phyloP scores from a whole-genome alignment of 164 flowering plant species.

The Brasenia schreberi region DNA sequence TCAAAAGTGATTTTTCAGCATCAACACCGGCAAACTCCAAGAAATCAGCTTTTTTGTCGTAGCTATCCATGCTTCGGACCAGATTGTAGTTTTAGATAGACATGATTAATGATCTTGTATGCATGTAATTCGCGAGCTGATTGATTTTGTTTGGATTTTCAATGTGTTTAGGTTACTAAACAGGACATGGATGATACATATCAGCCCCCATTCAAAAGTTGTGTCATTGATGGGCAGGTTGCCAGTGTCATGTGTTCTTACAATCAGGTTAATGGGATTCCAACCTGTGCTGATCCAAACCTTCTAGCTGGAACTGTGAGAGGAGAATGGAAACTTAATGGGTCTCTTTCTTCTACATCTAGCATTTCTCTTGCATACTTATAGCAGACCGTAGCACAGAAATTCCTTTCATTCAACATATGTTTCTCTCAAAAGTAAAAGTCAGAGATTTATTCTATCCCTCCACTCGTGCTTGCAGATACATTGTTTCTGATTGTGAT shows the following conservation, averaged over 20 bases:
- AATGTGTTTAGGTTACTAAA: constrained; percentile 44
- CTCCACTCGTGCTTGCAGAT: constrained; percentile 23
- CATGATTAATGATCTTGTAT: no score
- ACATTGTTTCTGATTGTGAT: constrained; percentile 91
- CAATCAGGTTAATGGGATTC: constrained; percentile 82
- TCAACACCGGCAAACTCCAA: no score
- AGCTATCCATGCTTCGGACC: no score
- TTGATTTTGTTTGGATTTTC: no score
- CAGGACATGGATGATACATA: constrained; percentile 95
- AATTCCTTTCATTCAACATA: not conserved
- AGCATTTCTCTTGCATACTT: no score
- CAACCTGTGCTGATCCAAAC: constrained; percentile 84
- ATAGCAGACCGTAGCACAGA: not conserved
- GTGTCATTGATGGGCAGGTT: constrained; percentile 90
- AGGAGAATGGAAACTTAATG: constrained; percentile 80
- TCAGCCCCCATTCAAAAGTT: constrained; percentile 94
- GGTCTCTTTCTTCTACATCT: constrained; percentile 21
- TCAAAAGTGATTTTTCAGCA: no score
- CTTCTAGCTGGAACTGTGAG: constrained; percentile 67
- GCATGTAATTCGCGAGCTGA: no score
- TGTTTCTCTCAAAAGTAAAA: not conserved
- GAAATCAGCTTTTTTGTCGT: no score
- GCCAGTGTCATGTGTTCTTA: constrained; percentile 98
- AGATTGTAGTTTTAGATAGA: no score
- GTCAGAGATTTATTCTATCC: not conserved